These are phyloP conservation scores for Pseudomicrostroma phylloplanum DNA, from an alignment of 1,284 basidiomycete genomes.

Conservation along the genomic window DNA sequence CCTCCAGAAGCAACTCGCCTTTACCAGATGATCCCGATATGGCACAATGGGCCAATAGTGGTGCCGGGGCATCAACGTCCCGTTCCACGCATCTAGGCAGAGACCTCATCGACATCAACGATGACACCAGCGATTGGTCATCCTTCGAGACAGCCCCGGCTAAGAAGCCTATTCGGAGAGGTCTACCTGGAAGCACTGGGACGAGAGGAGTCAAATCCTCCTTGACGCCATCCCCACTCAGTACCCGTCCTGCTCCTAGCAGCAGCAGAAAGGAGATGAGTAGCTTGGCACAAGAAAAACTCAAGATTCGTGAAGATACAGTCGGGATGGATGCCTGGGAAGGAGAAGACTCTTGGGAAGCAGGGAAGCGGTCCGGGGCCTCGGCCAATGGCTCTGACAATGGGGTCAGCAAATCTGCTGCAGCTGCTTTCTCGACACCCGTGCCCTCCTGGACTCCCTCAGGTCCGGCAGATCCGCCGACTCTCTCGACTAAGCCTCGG, in stretches of 20 bases:
- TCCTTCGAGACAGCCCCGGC: slow-evolving; percentile 29
- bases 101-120: slow-evolving; percentile 40
- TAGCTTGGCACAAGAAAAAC: slow-evolving; percentile 13
- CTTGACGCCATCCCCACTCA: background rate
- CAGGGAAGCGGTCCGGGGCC: background rate
- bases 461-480: background rate
- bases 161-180: slow-evolving; percentile 20
- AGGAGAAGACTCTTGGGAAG: slow-evolving; percentile 25
- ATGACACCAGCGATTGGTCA: slow-evolving; percentile 38
- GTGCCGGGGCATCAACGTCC: slow-evolving; percentile 3
- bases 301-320: slow-evolving; percentile 19
- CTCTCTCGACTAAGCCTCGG: background rate
- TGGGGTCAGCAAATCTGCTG: background rate
- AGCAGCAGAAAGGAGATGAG: slow-evolving; percentile 11
- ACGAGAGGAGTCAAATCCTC: slow-evolving; percentile 16
- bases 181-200: slow-evolving; percentile 19
- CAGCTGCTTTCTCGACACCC: background rate
- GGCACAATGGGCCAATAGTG: slow-evolving; percentile 2
- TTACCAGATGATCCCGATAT: background rate
- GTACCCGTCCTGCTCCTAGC: background rate
- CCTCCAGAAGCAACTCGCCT: background rate
- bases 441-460: background rate
- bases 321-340: slow-evolving; percentile 15
- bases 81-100: slow-evolving; percentile 1
- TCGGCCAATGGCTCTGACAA: too few relatives aligned